Base-by-base conservation (phyloP, 2,329 filamentous ascomycete genomes). In the Penicillium olsonii region DNA sequence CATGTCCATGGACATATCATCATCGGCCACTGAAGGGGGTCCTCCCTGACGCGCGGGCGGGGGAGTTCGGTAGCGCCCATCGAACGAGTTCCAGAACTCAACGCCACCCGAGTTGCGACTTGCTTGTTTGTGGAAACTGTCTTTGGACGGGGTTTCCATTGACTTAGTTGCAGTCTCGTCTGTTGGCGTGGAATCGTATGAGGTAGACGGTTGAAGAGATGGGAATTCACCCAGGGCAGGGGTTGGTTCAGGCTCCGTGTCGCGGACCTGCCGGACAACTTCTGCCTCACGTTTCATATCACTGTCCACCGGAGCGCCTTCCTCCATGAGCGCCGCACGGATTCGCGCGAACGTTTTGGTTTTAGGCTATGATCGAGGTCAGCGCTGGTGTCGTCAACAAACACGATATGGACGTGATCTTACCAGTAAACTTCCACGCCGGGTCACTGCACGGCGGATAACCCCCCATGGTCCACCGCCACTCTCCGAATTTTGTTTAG, bases 291-390 rank as follows among this genome's bases (percentile, higher is more conserved):
- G 87, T 44, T 88, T 86, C 49, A 90, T 85, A 69, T 99, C 94
- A 35, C 87, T 87, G 62, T 99, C 94, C 9, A 95, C 78, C 0
- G 94, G 94, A 0, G 91, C 84, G 14, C 84, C 82, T 73, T 99
- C 94, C 73, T 99, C 94, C 49, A 89, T 80, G 0, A 99, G 79
- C 3, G 91, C 91, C 8, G 92, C 94, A 53, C 89, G 85, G 58
- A 99, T 96, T 10, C 94, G 87, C 5, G 92, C 91, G 69, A 99
- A 99, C 0, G 87, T 91, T 73, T 96, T 95, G 0, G 92, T 94
- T 77, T 97, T 99, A 11, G 95, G 94, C 89, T 95, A 59, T 4
- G 45, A 3, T 3, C 10, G 17, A 11, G 46, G 50, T 42, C 10
- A 41, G 18, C 20, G 45, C 27, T 10, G 45, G 22, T 26, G 22